Conservation (phyloP, 129 eudicot species). For the Pittosporum tobira region DNA sequence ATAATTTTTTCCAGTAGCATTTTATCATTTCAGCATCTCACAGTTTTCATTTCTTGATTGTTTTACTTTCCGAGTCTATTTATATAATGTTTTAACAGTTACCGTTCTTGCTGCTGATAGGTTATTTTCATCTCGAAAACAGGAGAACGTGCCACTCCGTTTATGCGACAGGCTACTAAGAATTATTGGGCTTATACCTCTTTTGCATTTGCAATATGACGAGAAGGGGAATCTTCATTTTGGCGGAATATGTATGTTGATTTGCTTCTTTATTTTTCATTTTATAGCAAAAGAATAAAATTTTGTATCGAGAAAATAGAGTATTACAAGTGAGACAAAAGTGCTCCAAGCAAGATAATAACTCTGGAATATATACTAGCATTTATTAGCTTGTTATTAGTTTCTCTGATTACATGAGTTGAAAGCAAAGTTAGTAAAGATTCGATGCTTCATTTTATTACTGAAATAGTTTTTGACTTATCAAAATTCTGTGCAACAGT, state of each 20-base stretch:
- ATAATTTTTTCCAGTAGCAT: neutral
- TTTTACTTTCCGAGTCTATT: constrained; percentile 1
- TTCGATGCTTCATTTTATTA: neutral
- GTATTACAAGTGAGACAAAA: neutral
- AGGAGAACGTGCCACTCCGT: constrained; percentile 96
- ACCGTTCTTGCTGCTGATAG: constrained; percentile 29
- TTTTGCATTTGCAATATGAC: constrained; percentile 69
- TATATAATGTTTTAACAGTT: neutral
- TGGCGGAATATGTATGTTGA: constrained; percentile 80
- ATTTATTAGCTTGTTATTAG: neutral
- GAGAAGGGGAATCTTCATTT: constrained; percentile 67
- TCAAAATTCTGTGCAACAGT: constrained; percentile 30
- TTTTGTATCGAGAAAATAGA: neutral
- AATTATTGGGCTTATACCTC: constrained; percentile 66
- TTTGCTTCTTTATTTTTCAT: neutral
- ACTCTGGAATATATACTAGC: neutral
- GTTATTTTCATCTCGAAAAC: constrained; percentile 76
- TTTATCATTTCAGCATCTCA: constrained; percentile 3
- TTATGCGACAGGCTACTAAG: constrained; percentile 68
- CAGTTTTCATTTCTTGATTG: neutral
- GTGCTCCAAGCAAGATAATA: neutral
- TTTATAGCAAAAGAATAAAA: neutral
- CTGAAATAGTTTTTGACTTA: neutral
- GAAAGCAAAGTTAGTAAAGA: neutral
- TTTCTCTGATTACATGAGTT: neutral